phyloP scores from a whole-genome alignment of 306 rosid genomes.

The Lotus japonicus region DNA sequence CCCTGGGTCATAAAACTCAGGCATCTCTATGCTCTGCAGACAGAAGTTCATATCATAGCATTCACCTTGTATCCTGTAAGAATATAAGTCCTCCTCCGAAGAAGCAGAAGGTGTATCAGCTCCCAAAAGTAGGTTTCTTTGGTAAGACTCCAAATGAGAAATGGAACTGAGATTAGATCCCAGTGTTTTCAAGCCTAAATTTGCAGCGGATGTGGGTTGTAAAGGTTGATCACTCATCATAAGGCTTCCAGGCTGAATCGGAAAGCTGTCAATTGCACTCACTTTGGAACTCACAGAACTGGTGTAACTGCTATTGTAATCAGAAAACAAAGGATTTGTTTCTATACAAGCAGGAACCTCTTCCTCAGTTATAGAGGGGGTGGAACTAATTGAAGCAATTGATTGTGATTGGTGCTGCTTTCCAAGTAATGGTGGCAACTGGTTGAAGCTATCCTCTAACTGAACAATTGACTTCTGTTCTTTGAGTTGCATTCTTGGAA shows the following conservation, averaged over 20 bases:
- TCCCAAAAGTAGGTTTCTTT: conserved; percentile 42
- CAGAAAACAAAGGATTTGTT: conserved; percentile 43
- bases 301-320: conserved; percentile 28
- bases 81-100: conserved; percentile 56
- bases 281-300: conserved; percentile 36
- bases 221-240: conserved; percentile 36
- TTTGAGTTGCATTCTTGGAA: conserved; percentile 33
- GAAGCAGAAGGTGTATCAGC: conserved; percentile 36
- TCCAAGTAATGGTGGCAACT: conserved; percentile 39
- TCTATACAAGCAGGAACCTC: conserved; percentile 34
- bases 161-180: conserved; percentile 37
- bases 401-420: conserved; percentile 18
- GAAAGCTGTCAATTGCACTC: conserved; percentile 37
- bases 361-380: conserved; percentile 28
- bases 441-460: conserved; percentile 26
- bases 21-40: conserved; percentile 40
- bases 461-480: conserved; percentile 38
- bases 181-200: conserved; percentile 45
- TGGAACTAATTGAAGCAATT: conserved; percentile 45
- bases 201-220: conserved; percentile 37
- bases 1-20: conserved; percentile 53
- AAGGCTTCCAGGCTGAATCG: conserved; percentile 40
- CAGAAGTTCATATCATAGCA: conserved; percentile 44
- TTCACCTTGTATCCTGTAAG: conserved; percentile 47
- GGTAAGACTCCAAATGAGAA: conserved; percentile 45